A percentile compares a stretch with the other conserved stretches of the same genome.
Conservation (phyloP, 352 stramenopile species). For the Globisporangium nunn region DNA sequence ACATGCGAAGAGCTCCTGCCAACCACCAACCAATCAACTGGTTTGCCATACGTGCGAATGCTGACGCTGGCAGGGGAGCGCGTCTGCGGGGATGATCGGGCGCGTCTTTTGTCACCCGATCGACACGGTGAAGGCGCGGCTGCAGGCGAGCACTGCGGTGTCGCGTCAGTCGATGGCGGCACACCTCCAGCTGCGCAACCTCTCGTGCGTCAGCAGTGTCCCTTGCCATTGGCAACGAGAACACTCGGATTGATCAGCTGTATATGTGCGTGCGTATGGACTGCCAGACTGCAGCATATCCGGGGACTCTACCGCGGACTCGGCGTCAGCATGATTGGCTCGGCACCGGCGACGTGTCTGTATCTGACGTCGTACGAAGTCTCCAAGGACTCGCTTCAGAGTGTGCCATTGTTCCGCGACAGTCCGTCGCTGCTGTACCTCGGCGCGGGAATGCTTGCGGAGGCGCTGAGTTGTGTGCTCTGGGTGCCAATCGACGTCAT, state of each 20-base stretch:
- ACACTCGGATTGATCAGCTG: not conserved
- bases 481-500: constrained; percentile 99
- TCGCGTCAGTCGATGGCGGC: constrained; percentile 30
- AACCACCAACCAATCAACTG: not conserved
- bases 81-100: constrained; percentile 73
- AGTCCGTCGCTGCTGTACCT: constrained; percentile 64
- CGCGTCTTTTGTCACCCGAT: constrained; percentile 89
- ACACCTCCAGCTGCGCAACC: constrained; percentile 34
- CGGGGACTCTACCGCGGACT: constrained; percentile 93
- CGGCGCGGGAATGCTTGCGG: constrained; percentile 61
- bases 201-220: constrained; percentile 20
- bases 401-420: constrained; percentile 28
- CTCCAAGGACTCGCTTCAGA: constrained; percentile 50
- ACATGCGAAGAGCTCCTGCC: no score
- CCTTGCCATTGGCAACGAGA: not conserved
- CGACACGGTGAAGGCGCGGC: constrained; percentile 87
- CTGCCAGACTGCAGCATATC: constrained; percentile 34
- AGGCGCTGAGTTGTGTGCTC: constrained; percentile 89
- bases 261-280: not conserved
- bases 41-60: not conserved
- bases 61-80: constrained; percentile 47
- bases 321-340: constrained; percentile 91
- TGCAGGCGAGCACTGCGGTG: constrained; percentile 45
- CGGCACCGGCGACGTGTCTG: constrained; percentile 92
- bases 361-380: constrained; percentile 97